phyloP scores from a whole-genome alignment of 2,329 filamentous ascomycete species.

The Fusarium penzigii region DNA sequence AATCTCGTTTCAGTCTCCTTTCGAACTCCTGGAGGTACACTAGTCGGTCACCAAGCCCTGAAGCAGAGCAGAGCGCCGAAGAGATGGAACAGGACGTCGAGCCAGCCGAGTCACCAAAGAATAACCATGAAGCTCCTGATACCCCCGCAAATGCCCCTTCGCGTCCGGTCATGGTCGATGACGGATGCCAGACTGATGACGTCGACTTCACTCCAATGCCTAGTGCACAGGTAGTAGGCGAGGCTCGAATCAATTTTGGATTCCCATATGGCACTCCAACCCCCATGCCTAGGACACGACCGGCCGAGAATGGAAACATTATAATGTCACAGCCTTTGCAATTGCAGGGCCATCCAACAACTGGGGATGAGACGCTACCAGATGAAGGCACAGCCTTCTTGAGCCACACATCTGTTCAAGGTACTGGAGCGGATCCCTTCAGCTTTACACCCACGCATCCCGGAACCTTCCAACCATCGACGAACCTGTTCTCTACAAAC shows the following conservation, averaged over 20 bases:
- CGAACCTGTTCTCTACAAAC: background rate
- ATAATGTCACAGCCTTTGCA: constrained; percentile 12
- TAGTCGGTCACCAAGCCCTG: constrained; percentile 71
- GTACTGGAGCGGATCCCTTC: constrained; percentile 4
- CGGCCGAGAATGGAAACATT: constrained; percentile 8
- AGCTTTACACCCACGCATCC: background rate
- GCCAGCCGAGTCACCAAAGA: background rate
- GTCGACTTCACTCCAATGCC: constrained; percentile 29
- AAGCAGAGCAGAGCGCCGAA: constrained; percentile 43
- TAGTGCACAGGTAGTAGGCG: constrained; percentile 31
- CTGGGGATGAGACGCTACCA: constrained; percentile 2
- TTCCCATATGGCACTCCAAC: constrained; percentile 27
- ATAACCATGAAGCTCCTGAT: constrained; percentile 11
- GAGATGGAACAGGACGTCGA: constrained; percentile 16
- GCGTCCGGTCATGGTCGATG: constrained; percentile 36
- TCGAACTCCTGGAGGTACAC: constrained; percentile 74
- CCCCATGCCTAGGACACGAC: constrained; percentile 24
- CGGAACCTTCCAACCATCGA: background rate
- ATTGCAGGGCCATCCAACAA: constrained; percentile 8
- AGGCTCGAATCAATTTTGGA: constrained; percentile 24
- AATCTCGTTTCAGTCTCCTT: constrained; percentile 66
- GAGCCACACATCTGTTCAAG: constrained; percentile 9
- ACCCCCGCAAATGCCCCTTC: constrained; percentile 19
- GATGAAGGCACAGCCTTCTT: constrained; percentile 11
- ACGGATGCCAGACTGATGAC: constrained; percentile 37